phyloP scores from a whole-genome alignment of 768 basidiomycete species.

The Tephrocybe rancida region DNA sequence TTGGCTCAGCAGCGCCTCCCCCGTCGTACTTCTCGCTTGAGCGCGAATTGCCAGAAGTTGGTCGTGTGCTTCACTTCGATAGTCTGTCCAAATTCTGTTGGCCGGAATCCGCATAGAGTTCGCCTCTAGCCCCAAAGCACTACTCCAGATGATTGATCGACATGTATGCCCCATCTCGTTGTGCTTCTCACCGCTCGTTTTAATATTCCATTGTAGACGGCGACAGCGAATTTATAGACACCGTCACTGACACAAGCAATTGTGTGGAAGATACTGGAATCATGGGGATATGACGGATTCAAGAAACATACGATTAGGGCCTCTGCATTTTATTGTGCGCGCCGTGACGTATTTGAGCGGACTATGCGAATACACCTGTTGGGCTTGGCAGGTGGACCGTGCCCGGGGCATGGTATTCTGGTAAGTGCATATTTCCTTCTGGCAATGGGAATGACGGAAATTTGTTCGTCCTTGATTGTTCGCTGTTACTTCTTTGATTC shows the following conservation, averaged over 20 bases:
- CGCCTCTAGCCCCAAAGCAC: slow-evolving; percentile 63
- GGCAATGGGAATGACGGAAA: no score
- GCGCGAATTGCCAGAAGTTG: slow-evolving; percentile 56
- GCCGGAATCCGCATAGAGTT: slow-evolving; percentile 78
- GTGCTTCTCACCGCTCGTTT: not conserved
- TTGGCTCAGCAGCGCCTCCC: slow-evolving; percentile 55
- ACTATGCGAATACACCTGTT: slow-evolving; percentile 69
- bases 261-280: slow-evolving; percentile 49
- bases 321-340: slow-evolving; percentile 65
- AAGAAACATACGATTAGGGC: slow-evolving; percentile 64
- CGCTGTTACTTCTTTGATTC: no score
- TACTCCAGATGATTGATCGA: slow-evolving; percentile 67
- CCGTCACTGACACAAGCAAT: slow-evolving; percentile 63
- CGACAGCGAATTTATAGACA: slow-evolving; percentile 59
- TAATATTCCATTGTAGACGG: not conserved
- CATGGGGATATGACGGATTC: slow-evolving; percentile 77
- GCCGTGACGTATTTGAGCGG: slow-evolving; percentile 70
- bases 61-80: slow-evolving; percentile 82
- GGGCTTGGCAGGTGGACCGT: slow-evolving; percentile 70
- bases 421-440: not conserved
- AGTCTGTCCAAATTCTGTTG: slow-evolving; percentile 75
- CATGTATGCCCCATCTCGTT: slow-evolving; percentile 38
- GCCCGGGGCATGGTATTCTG: slow-evolving; percentile 73
- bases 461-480: no score
- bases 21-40: slow-evolving; percentile 83